These are phyloP conservation scores for Escovopsis sp. DNA, from an alignment of 2,329 filamentous ascomycete species.

Conservation along the genomic window DNA sequence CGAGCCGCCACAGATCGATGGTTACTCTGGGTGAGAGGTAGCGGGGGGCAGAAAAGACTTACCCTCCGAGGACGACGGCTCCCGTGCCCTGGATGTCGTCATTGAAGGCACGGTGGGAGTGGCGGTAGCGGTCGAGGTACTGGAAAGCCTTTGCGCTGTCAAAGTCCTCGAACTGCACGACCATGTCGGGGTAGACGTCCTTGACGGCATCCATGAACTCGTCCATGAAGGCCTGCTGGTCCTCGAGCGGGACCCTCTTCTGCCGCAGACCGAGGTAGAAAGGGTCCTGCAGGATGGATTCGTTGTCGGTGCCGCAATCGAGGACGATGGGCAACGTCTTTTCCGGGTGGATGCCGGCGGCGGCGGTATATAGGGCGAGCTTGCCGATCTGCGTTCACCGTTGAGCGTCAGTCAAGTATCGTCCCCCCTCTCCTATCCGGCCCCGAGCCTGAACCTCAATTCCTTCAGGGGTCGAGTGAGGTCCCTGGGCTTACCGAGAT, in stretches of 20 bases:
- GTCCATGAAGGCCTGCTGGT: slow-evolving; percentile 86
- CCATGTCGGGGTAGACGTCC: slow-evolving; percentile 52
- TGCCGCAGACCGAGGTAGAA: slow-evolving; percentile 83
- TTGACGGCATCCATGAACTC: slow-evolving; percentile 90
- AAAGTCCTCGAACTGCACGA: slow-evolving; percentile 94
- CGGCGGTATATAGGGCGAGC: slow-evolving; percentile 85
- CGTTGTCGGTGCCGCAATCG: slow-evolving; percentile 52
- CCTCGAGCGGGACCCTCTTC: slow-evolving; percentile 61
- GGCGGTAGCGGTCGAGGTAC: slow-evolving; percentile 77
- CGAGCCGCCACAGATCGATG: neutral
- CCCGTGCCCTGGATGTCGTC: slow-evolving; percentile 97
- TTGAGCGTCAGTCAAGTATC: slow-evolving; percentile 4
- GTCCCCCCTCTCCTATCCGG: no score
- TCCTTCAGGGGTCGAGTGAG: neutral
- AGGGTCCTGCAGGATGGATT: slow-evolving; percentile 49
- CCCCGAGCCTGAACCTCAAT: neutral
- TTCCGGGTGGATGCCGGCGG: slow-evolving; percentile 82
- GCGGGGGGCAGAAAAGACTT: slow-evolving; percentile 18
- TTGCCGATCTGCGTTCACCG: slow-evolving; percentile 58
- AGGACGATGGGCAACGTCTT: slow-evolving; percentile 64
- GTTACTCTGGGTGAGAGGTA: no score
- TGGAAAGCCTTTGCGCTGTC: slow-evolving; percentile 87
- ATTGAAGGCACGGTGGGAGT: slow-evolving; percentile 91
- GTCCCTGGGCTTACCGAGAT: slow-evolving; percentile 55
- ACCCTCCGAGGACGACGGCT: slow-evolving; percentile 81